Evolutionary conservation across 495 filamentous ascomycete species (phyloP), one percentile per base, ranked within the genome.

Genomic region (Penicillium nucicola): DNA sequence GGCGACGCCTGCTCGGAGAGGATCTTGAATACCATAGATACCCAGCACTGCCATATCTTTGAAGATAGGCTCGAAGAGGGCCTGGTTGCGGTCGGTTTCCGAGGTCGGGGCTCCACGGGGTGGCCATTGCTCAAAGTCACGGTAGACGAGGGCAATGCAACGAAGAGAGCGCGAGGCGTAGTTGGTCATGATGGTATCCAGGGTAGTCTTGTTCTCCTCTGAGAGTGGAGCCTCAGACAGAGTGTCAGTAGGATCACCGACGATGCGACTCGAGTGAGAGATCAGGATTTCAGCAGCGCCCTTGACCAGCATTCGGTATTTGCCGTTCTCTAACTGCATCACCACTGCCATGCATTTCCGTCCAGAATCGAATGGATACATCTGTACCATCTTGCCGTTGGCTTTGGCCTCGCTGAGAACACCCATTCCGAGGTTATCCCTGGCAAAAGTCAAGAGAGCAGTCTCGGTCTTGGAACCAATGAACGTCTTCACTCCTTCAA

Each of bases 391-490:
- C 36, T 83, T 79, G 33, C 79, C 81, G 57, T 85, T 89, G 6
- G 85, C 78, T n/a, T 89, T 77, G 52, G 84, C 81, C 55, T 90
- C 82, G 48, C 74, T 76, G 1, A 90, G 75, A 0, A 83, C 78
- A 2, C 80, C 82, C 82, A 95, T 88, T 9, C 79, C 88, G n/a
- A 95, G 75, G 56, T 85, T 74, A 35, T 90, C 86, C 46, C 81
- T 79, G 13, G 89, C 89, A 53, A 91, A 86, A 17, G 77, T 77
- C 13, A 95, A 73, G 32, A 96, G 74, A 1, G 90, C 88, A 5
- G 90, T 92, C 59, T 96, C 90, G 0, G 90, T 96, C 73, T 95
- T 96, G 5, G 90, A 95, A 42, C 90, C 90, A 48, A 95, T 82
- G 53, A 92, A 96, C 0, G 81, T 79, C 44, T 72, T 67, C 10